Percentiles rank a stretch among this genome's conserved stretches.
phyloP scores from a whole-genome alignment of 306 rosid genomes.

The Myrica gale region DNA sequence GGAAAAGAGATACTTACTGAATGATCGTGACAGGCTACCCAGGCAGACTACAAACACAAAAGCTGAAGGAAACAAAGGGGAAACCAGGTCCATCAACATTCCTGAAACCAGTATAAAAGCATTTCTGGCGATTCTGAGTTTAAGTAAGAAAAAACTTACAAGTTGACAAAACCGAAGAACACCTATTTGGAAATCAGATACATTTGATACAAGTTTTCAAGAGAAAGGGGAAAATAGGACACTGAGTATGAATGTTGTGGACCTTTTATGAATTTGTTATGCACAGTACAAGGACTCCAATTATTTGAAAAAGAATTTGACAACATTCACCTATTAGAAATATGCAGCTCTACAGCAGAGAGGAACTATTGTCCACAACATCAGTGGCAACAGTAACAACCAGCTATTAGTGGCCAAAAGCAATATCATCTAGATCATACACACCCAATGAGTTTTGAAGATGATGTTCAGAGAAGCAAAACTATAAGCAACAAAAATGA shows the following conservation, averaged over 20 bases:
- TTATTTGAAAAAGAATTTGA: background rate
- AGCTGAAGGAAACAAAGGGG: constrained; percentile 90
- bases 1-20: constrained; percentile 66
- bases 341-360: background rate
- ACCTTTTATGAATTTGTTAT: background rate
- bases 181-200: background rate
- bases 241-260: background rate
- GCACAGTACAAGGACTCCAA: background rate
- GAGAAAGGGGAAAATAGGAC: background rate
- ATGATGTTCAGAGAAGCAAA: too few species aligned
- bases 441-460: background rate
- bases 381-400: background rate
- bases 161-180: background rate
- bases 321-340: constrained; percentile 2
- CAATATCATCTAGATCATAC: background rate
- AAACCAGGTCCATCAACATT: constrained; percentile 96
- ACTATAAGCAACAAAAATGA: background rate
- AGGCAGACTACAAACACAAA: constrained; percentile 81
- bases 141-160: too few species aligned
- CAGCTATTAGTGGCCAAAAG: background rate
- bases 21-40: constrained; percentile 95
- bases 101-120: constrained; percentile 50
- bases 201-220: constrained; percentile 5
- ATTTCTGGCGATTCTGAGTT: constrained; percentile 19
- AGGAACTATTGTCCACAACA: background rate